phyloP scores from a whole-genome alignment of 495 filamentous ascomycete genomes.

The Neurospora sp. region DNA sequence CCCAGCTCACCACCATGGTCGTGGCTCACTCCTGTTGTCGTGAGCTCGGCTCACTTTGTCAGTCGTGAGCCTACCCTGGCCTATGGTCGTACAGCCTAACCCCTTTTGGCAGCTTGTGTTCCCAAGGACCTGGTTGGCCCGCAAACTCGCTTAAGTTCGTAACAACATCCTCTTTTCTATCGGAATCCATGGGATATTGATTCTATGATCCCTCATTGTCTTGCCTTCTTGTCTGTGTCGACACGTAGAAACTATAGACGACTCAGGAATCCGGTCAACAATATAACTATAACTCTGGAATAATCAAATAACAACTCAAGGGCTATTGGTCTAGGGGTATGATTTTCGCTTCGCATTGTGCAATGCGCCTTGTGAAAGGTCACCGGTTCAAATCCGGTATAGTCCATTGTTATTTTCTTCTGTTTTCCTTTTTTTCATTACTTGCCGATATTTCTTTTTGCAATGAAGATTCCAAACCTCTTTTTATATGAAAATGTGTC shows the following conservation, averaged over 20 bases:
- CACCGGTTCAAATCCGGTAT: background rate
- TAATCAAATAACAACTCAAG: background rate
- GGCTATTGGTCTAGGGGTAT: background rate
- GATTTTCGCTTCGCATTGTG: background rate
- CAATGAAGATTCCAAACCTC: background rate
- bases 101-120: no score
- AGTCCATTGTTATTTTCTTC: background rate
- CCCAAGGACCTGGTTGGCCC: no score
- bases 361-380: background rate
- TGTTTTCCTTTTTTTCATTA: background rate
- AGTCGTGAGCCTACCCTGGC: no score
- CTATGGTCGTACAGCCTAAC: no score
- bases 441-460: background rate
- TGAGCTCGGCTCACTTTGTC: no score
- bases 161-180: background rate
- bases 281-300: no score
- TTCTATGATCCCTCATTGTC: background rate
- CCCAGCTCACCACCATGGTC: no score
- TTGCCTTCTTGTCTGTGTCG: background rate
- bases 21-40: no score
- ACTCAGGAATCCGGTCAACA: no score
- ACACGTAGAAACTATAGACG: background rate
- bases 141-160: no score
- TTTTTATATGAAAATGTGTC: background rate
- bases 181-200: no score